phyloP scores from a whole-genome alignment of 371 early-diverging fungal species.

The Mortierella sp. region DNA sequence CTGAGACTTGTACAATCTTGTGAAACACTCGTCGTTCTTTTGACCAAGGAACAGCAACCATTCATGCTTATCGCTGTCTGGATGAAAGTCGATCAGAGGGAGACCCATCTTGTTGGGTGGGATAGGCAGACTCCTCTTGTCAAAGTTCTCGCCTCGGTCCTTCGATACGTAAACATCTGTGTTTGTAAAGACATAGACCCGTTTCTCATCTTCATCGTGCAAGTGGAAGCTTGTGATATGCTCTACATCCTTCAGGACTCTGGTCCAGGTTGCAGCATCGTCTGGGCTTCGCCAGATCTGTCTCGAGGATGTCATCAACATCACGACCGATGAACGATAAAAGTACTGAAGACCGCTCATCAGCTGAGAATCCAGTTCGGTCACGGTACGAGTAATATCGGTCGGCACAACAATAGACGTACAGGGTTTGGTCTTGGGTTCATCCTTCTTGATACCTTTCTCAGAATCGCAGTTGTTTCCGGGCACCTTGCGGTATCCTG shows the following conservation, averaged over 20 bases:
- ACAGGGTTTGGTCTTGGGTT: conserved; percentile 71
- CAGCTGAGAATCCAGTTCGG: conserved; percentile 28
- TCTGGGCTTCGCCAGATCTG: conserved; percentile 73
- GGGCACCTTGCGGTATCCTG: conserved; percentile 90
- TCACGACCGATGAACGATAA: conserved; percentile 51
- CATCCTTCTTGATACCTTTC: conserved; percentile 66
- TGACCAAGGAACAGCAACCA: conserved; percentile 86
- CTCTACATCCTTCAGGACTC: conserved; percentile 55
- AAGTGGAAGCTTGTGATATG: conserved; percentile 49
- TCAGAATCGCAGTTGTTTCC: conserved; percentile 77
- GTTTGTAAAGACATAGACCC: conserved; percentile 73
- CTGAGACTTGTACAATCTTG: conserved; percentile 63
- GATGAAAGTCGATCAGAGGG: conserved; percentile 84
- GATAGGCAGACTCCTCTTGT: conserved; percentile 64
- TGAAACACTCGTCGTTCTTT: conserved; percentile 55
- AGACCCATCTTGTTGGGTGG: conserved; percentile 69
- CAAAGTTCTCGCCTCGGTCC: conserved; percentile 78
- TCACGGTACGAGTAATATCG: conserved; percentile 32
- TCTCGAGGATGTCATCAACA: conserved; percentile 64
- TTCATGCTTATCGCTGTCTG: conserved; percentile 69
- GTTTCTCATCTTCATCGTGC: conserved; percentile 59
- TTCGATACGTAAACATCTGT: conserved; percentile 67
- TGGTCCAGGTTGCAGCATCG: conserved; percentile 74
- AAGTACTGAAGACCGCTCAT: conserved; percentile 31
- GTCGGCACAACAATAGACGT: conserved; percentile 54